Conservation (phyloP, 306 rosid genomes). For the Cicer pinnatifidum region DNA sequence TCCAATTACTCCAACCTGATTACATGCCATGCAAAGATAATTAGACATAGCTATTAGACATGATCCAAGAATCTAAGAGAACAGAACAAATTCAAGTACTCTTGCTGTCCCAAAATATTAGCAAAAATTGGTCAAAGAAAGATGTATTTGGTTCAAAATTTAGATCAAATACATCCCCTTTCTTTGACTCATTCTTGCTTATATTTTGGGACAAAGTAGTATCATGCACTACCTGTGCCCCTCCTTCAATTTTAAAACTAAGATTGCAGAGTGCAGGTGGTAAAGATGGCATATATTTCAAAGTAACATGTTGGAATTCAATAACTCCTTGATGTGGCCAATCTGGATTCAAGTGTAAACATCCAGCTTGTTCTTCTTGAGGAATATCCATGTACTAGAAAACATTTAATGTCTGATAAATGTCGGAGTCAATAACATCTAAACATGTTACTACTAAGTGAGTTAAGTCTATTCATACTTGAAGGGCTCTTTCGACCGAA, state of each 20-base stretch:
- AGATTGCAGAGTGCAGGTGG: conserved; percentile 79
- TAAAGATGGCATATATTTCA: conserved; percentile 87
- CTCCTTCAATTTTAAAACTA: conserved; percentile 76
- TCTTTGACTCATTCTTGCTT: too few species aligned
- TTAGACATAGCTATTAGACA: conserved; percentile 16
- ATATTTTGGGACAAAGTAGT: neutral
- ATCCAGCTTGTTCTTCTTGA: conserved; percentile 76
- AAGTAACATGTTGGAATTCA: conserved; percentile 78
- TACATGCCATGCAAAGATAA: conserved; percentile 35
- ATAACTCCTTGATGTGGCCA: conserved; percentile 85
- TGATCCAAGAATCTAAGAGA: neutral
- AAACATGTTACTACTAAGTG: conserved; percentile 3
- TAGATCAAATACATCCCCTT: too few species aligned
- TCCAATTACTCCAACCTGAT: conserved; percentile 90
- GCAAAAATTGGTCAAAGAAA: too few species aligned
- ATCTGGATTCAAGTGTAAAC: conserved; percentile 56
- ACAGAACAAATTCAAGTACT: conserved; percentile 12
- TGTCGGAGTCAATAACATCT: conserved; percentile 20
- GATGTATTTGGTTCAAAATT: too few species aligned
- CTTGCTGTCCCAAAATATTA: too few species aligned
- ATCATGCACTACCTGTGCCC: conserved; percentile 64
- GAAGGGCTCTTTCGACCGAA: conserved; percentile 88
- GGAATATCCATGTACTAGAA: conserved; percentile 85
- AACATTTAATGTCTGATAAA: conserved; percentile 43
- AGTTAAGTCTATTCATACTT: conserved; percentile 61